Evolutionary conservation across 495 filamentous ascomycete genomes (phyloP).

Genomic region (Tuber melanosporum): DNA sequence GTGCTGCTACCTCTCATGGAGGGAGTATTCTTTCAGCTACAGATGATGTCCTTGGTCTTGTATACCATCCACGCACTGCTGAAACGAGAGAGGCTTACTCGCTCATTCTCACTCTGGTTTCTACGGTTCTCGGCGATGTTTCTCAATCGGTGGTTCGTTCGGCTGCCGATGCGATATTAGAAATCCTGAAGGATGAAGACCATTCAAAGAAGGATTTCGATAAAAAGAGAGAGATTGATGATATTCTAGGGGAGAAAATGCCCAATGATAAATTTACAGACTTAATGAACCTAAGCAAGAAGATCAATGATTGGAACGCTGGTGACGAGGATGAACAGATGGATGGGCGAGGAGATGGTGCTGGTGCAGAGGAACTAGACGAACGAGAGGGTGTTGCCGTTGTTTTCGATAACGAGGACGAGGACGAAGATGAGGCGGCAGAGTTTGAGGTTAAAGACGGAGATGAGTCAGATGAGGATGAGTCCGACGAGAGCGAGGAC

Average conservation of each 20-base stretch:
- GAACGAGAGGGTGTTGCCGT: slow-evolving; percentile 95
- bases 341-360: slow-evolving; percentile 55
- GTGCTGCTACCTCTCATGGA: slow-evolving; percentile 58
- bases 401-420: slow-evolving; percentile 88
- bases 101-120: slow-evolving; percentile 84
- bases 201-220: slow-evolving; percentile 81
- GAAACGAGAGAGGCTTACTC: slow-evolving; percentile 94
- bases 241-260: slow-evolving; percentile 75
- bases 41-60: slow-evolving; percentile 75
- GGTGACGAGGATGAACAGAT: slow-evolving; percentile 94
- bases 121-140: slow-evolving; percentile 83
- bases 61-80: slow-evolving; percentile 82
- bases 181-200: slow-evolving; percentile 87
- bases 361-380: slow-evolving; percentile 66
- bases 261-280: slow-evolving; percentile 93
- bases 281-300: slow-evolving; percentile 92
- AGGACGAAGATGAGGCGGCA: slow-evolving; percentile 78
- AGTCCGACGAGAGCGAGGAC: slow-evolving; percentile 49
- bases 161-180: slow-evolving; percentile 87
- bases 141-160: slow-evolving; percentile 85
- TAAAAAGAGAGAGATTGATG: slow-evolving; percentile 96
- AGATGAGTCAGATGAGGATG: slow-evolving; percentile 51
- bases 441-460: slow-evolving; percentile 64
- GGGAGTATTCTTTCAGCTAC: slow-evolving; percentile 76
- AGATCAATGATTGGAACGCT: slow-evolving; percentile 97